Base-by-base conservation (phyloP, 1,284 basidiomycete species). In the Ceratobasidium sp. region DNA sequence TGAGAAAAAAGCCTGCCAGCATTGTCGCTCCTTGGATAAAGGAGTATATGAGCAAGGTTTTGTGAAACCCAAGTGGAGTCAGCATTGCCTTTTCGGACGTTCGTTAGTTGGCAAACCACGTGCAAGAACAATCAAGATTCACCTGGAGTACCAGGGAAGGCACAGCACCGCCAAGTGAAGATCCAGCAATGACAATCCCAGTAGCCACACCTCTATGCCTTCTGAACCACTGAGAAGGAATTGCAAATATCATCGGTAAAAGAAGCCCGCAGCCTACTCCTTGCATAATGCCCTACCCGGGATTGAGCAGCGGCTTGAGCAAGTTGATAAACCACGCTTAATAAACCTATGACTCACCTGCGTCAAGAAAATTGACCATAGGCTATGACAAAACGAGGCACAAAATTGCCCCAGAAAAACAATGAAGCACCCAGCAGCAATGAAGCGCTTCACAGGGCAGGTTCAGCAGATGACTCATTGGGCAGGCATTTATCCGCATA, bases 361-460 rank as follows among this genome's bases (percentile, higher is more conserved):
- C 1, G 75, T 71, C 4, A 78, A 43, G 55, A 78, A 76, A 30
- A 74, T 71, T 28, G 77, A 76, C 77, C 77, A 78, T 9, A 77
- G 45, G 52, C 74, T 62, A 10, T 61, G 76, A 12, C 72, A 74
- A 46, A 77, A 77, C 5, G 76, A 76, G 3, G 76, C 70, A 0
- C 64, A 30, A 10, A 76, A 46, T 45, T 74, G 59, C 8, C 72
- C 48, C 23, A 74, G 34, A 18, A 71, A 72, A 18, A 75, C 72
- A 12, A 74, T 62, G 9, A 70, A 39, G 32, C 74, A 71, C 2
- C 77, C 77, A 59, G 72, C 39, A 10, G 26, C 65, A 32, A 76
- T 76, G 46, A 74, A 75, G 6, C 61, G 74, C 75, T 74, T 21
- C 48, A n/a, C n/a, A 18, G n/a, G 36, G 28, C 23, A 57, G 23